Evolutionary conservation across 345 rosid species (phyloP).

Genomic region (Mercurialis annua): DNA sequence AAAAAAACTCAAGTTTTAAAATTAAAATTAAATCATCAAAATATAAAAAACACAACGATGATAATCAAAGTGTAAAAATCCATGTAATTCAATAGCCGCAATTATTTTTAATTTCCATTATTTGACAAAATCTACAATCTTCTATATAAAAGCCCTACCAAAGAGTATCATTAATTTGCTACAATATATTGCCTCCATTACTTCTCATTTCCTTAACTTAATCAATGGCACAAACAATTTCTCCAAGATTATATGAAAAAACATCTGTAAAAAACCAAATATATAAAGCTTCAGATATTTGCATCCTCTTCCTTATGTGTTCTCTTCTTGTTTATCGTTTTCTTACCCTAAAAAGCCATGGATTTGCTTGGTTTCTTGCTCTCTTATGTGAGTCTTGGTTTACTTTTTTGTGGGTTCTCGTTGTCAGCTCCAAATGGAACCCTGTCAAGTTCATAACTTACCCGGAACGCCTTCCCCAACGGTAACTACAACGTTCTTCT

Average conservation of each 20-base stretch:
- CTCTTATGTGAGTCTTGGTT: constrained; percentile 60
- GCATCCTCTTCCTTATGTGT: constrained; percentile 30
- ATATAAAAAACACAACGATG: too few relatives aligned
- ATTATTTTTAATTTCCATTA: too few relatives aligned
- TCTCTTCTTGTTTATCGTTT: constrained; percentile 43
- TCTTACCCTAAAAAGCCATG: constrained; percentile 28
- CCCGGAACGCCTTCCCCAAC: constrained; percentile 40
- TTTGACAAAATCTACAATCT: too few relatives aligned
- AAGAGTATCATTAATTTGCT: too few relatives aligned
- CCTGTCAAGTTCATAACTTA: constrained; percentile 42
- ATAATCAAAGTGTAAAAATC: too few relatives aligned
- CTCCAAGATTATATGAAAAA: constrained; percentile 33
- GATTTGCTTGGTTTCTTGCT: constrained; percentile 53
- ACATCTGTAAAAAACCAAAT: constrained; percentile 19
- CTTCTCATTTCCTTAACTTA: too few relatives aligned
- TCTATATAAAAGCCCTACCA: too few relatives aligned
- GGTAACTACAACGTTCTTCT: constrained; percentile 23
- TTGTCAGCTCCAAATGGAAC: constrained; percentile 50
- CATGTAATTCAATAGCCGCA: too few relatives aligned
- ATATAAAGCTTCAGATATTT: constrained; percentile 34
- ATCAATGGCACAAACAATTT: constrained; percentile 1
- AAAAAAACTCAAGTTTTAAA: too few relatives aligned
- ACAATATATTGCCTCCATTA: too few relatives aligned
- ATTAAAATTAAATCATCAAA: too few relatives aligned
- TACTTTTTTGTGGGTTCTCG: constrained; percentile 47